Conservation (phyloP, 768 basidiomycete genomes). For the Daedaleopsis nitida region DNA sequence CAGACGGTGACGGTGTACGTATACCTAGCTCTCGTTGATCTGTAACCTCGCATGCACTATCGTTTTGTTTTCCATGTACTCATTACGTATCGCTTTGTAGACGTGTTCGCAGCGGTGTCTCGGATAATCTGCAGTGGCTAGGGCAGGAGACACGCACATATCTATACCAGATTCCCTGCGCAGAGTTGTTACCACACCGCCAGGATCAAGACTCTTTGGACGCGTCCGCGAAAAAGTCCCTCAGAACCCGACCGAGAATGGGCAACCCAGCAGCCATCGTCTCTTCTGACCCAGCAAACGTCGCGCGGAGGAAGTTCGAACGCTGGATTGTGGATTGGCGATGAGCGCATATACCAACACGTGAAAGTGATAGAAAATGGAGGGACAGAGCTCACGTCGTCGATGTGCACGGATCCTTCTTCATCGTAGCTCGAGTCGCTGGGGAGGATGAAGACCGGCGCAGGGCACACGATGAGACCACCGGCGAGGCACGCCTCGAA, state of each 20-base stretch:
- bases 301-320: constrained; percentile 43
- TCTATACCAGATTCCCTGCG: too few species aligned
- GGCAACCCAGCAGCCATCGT: constrained; percentile 43
- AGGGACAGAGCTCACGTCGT: constrained; percentile 39
- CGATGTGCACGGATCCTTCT: constrained; percentile 27
- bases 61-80: too few species aligned
- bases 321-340: constrained; percentile 28
- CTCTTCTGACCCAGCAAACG: constrained; percentile 52
- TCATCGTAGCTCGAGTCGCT: constrained; percentile 28
- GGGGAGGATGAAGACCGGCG: constrained; percentile 42
- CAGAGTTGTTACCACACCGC: too few species aligned
- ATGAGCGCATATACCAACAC: background rate
- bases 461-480: constrained; percentile 50
- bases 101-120: too few species aligned
- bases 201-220: background rate
- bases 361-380: background rate
- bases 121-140: too few species aligned
- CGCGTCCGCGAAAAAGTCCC: constrained; percentile 36
- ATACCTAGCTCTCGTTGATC: too few species aligned
- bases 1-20: too few species aligned
- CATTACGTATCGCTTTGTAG: too few species aligned
- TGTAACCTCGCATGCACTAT: too few species aligned
- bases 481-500: constrained; percentile 42
- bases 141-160: too few species aligned
- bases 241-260: constrained; percentile 40